Conservation (phyloP, 371 early-diverging fungal genomes). For the Mortierella sp. region DNA sequence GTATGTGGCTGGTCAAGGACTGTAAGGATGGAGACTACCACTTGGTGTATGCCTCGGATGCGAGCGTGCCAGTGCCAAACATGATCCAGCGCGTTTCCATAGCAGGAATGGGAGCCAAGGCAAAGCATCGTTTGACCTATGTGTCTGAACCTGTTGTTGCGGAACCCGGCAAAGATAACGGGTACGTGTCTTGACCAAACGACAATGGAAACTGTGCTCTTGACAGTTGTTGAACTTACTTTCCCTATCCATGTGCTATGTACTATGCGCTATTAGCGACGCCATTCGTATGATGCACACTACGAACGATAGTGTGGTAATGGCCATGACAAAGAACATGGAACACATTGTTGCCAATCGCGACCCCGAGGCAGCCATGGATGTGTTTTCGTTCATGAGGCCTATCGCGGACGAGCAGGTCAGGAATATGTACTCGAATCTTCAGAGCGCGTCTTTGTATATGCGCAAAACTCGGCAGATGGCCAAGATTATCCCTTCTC, state of each 20-base stretch:
- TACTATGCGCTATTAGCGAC: slow-evolving; percentile 14
- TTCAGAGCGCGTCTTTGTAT: slow-evolving; percentile 62
- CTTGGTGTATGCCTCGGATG: slow-evolving; percentile 54
- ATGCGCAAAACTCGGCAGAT: slow-evolving; percentile 66
- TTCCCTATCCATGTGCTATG: too few species aligned
- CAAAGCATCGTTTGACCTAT: slow-evolving; percentile 47
- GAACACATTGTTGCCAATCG: slow-evolving; percentile 23
- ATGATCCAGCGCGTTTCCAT: slow-evolving; percentile 44
- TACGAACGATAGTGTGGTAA: slow-evolving; percentile 48
- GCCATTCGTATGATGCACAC: slow-evolving; percentile 49
- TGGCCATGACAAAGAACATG: slow-evolving; percentile 46
- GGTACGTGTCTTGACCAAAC: slow-evolving; percentile 11
- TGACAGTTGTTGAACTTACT: too few species aligned
- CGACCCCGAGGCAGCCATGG: slow-evolving; percentile 50
- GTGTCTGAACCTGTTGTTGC: slow-evolving; percentile 38
- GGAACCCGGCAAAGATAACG: slow-evolving; percentile 30
- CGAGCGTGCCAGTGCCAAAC: slow-evolving; percentile 26
- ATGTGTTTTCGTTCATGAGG: slow-evolving; percentile 57
- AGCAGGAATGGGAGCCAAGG: slow-evolving; percentile 47
- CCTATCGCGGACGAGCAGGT: slow-evolving; percentile 49
- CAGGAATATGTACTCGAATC: slow-evolving; percentile 59
- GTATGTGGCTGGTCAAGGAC: slow-evolving; percentile 70
- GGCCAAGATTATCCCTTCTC: slow-evolving; percentile 66
- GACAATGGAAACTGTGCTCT: too few species aligned
- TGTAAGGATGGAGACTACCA: slow-evolving; percentile 62